Evolutionary conservation across 352 stramenopile genomes (phyloP).

Genomic region (Pythium aristosporum): DNA sequence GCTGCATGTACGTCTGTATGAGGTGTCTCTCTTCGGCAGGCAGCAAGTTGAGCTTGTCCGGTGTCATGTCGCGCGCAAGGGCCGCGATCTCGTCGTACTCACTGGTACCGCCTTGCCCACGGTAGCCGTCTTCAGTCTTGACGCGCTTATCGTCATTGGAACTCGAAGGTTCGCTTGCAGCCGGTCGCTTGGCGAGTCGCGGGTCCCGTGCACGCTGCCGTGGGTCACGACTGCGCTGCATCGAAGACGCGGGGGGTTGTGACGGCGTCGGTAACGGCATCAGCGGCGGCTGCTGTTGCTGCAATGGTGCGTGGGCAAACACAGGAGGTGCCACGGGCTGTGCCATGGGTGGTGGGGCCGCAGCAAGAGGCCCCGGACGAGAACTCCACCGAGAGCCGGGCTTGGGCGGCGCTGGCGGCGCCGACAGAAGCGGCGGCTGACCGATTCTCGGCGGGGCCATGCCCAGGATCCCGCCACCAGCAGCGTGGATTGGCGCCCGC

Average conservation of each 20-base stretch:
- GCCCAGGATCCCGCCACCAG: slow-evolving; percentile 43
- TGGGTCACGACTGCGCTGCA: slow-evolving; percentile 47
- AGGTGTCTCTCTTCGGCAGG: slow-evolving; percentile 78
- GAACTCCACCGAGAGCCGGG: slow-evolving; percentile 62
- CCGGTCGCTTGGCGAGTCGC: slow-evolving; percentile 46
- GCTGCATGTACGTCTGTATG: slow-evolving; percentile 78
- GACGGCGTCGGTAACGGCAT: slow-evolving; percentile 20
- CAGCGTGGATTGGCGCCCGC: slow-evolving; percentile 28
- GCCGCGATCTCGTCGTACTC: slow-evolving; percentile 65
- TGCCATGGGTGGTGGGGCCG: not conserved
- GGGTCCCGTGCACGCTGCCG: slow-evolving; percentile 50
- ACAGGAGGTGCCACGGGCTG: not conserved
- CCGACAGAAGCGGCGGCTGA: slow-evolving; percentile 23
- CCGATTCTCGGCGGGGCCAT: slow-evolving; percentile 37
- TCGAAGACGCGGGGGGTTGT: not conserved
- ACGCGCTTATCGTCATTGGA: slow-evolving; percentile 27
- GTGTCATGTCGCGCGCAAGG: slow-evolving; percentile 77
- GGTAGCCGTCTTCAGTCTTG: slow-evolving; percentile 31
- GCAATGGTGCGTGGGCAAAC: slow-evolving; percentile 5
- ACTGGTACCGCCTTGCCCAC: not conserved
- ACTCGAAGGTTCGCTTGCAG: slow-evolving; percentile 1
- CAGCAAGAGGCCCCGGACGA: slow-evolving; percentile 42
- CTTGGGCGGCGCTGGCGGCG: slow-evolving; percentile 34
- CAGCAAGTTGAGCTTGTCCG: slow-evolving; percentile 78
- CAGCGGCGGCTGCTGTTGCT: slow-evolving; percentile 24